Percentiles rank a stretch among this genome's conserved stretches.
These are phyloP conservation scores for Aureobasidium vineae DNA, from an alignment of 2,329 filamentous ascomycete species.

Conservation along the genomic window DNA sequence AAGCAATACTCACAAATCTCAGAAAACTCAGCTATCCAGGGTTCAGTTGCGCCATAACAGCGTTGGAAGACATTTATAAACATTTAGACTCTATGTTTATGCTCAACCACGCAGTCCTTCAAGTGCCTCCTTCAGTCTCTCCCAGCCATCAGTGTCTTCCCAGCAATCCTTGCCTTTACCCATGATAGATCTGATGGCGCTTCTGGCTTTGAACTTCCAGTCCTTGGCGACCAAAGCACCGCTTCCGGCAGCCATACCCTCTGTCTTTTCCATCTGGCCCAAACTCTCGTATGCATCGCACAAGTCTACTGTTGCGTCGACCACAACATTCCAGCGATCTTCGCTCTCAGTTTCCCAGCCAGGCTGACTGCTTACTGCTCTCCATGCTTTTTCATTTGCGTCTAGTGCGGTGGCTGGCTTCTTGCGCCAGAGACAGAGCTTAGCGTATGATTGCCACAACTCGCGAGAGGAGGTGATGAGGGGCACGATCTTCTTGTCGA, in stretches of 20 bases:
- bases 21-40: too few species aligned
- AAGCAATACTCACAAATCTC: too few species aligned
- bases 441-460: slow-evolving; percentile 73
- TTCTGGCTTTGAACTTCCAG: slow-evolving; percentile 88
- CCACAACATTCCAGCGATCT: slow-evolving; percentile 68
- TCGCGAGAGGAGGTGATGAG: slow-evolving; percentile 77
- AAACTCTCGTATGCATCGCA: slow-evolving; percentile 82
- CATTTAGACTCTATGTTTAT: background rate
- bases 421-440: slow-evolving; percentile 69
- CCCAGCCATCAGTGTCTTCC: slow-evolving; percentile 74
- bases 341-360: slow-evolving; percentile 58
- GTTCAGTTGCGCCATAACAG: too few species aligned
- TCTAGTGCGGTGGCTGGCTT: slow-evolving; percentile 72
- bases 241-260: slow-evolving; percentile 50
- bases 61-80: background rate
- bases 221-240: slow-evolving; percentile 67
- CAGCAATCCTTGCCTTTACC: slow-evolving; percentile 77
- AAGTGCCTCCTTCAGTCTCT: slow-evolving; percentile 53
- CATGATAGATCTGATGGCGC: slow-evolving; percentile 77
- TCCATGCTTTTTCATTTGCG: slow-evolving; percentile 87
- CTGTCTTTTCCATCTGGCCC: slow-evolving; percentile 49
- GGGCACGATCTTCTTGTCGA: slow-evolving; percentile 74
- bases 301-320: slow-evolving; percentile 74
- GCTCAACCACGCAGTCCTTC: slow-evolving; percentile 31
- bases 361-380: slow-evolving; percentile 61